Base-by-base conservation (phyloP, 768 basidiomycete genomes). In the Agrocybe chaxingu region DNA sequence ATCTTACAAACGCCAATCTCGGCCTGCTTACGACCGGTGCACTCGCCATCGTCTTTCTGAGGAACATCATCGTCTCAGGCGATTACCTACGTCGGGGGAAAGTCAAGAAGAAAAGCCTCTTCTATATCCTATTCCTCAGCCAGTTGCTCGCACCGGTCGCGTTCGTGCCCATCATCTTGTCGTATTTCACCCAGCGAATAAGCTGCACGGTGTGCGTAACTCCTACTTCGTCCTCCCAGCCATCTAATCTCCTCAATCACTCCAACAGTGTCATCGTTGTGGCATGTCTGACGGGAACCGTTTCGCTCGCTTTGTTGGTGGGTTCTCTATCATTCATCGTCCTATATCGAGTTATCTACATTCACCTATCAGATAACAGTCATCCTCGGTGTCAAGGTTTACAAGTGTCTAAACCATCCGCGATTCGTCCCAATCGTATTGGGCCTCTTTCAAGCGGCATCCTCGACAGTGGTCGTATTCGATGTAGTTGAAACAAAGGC, bases 301-400 rank as follows among this genome's bases (percentile, higher is more conserved):
- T 66, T 9, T 74, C 73, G 1, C 59, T 78, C 1, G 70, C 72
- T 24, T 56, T 76, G 49, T 58, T 78, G 59, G 77, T 79, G 51
- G 31, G 59, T 37, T 29, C 32, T 12, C 4, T 48, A 45, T 19
- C 10, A 7, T 16, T 8, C 43, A 31, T 16, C 11, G 7, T 45
- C 34, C 18, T 44, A 32, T 13, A 10, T 8, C 30, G 19, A 19
- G 8, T 8, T 18, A 38, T 42, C 48, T 31, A 36, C 31, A 8
- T 29, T 46, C 11, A 10, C 7, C 33, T 24, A 35, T 7, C 47
- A 85, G 85, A 74, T 85, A 37, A 76, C 81, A 0, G 83, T 82
- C 30, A 79, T 85, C 30, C 69, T 84, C 32, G 85, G 85, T 10
- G 68, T 80, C 57, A 87, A 87, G 61, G 82, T 79, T 7, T 87